Percentiles rank a stretch among this genome's conserved stretches.
Conservation (phyloP, 768 basidiomycete species). For the Xerocomus spinulosus region DNA sequence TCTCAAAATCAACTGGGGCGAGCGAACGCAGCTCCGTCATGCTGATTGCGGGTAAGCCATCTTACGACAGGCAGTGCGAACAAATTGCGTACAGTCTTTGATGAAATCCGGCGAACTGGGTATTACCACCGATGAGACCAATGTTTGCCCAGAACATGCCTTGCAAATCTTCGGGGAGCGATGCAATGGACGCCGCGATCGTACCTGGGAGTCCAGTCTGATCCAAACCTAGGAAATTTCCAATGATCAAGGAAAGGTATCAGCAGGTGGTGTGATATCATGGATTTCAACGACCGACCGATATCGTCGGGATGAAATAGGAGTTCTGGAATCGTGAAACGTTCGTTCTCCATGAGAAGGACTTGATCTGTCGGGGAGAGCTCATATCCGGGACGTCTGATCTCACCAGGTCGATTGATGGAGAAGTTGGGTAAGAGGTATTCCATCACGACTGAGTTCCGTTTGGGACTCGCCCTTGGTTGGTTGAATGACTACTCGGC, state of each 20-base stretch:
- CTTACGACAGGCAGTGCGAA: constrained; percentile 11
- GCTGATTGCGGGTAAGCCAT: constrained; percentile 37
- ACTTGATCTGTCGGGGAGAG: constrained; percentile 59
- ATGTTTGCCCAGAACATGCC: constrained; percentile 98
- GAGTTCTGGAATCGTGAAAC: constrained; percentile 89
- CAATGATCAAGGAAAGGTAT: constrained; percentile 2
- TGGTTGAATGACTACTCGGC: constrained; percentile 16
- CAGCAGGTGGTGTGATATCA: constrained; percentile 6
- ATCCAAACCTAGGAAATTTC: constrained; percentile 53
- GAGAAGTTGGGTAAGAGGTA: constrained; percentile 90
- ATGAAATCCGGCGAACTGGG: constrained; percentile 68
- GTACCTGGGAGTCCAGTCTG: constrained; percentile 77
- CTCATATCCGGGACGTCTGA: constrained; percentile 51
- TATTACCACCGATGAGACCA: constrained; percentile 81
- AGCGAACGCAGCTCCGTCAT: constrained; percentile 68
- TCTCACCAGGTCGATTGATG: constrained; percentile 53
- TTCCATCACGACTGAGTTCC: constrained; percentile 74
- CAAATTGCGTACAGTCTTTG: constrained; percentile 62
- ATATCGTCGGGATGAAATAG: constrained; percentile 89
- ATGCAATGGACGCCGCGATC: constrained; percentile 69
- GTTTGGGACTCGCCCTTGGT: constrained; percentile 48
- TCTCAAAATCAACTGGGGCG: constrained; percentile 78
- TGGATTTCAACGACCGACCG: constrained; percentile 45
- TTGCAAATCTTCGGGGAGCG: constrained; percentile 74
- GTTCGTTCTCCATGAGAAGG: constrained; percentile 84